Percentiles rank a stretch among this genome's conserved stretches.
These are phyloP conservation scores for Aaosphaeria pasadenensis DNA, from an alignment of 2,329 filamentous ascomycete species.

Conservation along the genomic window DNA sequence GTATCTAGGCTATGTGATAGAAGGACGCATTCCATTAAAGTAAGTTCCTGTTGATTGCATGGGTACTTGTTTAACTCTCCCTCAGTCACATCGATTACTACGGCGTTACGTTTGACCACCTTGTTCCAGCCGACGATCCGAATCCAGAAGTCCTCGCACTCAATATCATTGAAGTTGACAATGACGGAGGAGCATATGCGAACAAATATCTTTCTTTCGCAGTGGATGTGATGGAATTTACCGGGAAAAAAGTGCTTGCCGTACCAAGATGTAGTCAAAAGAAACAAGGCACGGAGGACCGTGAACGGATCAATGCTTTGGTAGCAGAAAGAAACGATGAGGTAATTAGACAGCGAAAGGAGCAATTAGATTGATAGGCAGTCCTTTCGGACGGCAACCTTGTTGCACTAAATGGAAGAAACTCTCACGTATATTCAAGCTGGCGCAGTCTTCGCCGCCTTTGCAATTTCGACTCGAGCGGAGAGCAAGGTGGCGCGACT, in stretches of 20 bases:
- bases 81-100: constrained; percentile 37
- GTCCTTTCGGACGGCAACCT: no score
- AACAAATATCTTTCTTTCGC: constrained; percentile 34
- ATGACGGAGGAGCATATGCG: constrained; percentile 33
- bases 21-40: neutral
- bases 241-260: constrained; percentile 40
- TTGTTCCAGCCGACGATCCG: constrained; percentile 33
- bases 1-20: neutral
- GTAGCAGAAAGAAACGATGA: constrained; percentile 16
- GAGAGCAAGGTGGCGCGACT: no score
- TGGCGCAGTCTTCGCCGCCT: no score
- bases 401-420: no score
- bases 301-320: constrained; percentile 28
- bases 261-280: constrained; percentile 44
- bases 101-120: constrained; percentile 43
- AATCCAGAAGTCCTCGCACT: constrained; percentile 44
- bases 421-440: no score
- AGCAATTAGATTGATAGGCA: no score
- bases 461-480: no score
- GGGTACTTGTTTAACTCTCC: neutral
- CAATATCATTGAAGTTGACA: constrained; percentile 44
- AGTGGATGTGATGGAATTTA: constrained; percentile 38
- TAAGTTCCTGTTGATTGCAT: neutral
- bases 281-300: constrained; percentile 36
- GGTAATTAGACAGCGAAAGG: no score